Evolutionary conservation across 345 rosid species (phyloP).

Genomic region (Citrus sp.): DNA sequence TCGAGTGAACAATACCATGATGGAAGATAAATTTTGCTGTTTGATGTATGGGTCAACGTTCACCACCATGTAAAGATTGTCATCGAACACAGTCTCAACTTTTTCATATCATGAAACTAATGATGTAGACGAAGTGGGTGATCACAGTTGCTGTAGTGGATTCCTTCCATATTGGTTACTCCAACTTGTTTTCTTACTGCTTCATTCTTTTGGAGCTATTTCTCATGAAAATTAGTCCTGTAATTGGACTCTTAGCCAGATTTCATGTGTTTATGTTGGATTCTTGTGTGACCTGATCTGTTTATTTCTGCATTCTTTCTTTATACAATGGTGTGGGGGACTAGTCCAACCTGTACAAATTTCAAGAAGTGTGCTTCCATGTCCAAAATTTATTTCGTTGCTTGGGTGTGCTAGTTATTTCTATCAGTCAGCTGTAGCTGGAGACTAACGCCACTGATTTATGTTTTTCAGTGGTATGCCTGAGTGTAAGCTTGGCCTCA

Average conservation of each 20-base stretch:
- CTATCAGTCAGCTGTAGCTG: not conserved
- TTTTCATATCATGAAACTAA: not conserved
- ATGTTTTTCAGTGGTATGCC: constrained; percentile 82
- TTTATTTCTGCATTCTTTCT: not conserved
- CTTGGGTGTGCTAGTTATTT: constrained; percentile 3
- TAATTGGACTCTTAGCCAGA: not conserved
- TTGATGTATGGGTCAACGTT: not conserved
- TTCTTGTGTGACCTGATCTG: not conserved
- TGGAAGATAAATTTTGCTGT: not conserved
- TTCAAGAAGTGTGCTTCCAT: constrained; percentile 1
- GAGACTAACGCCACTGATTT: constrained; percentile 10
- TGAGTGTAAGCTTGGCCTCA: constrained; percentile 95
- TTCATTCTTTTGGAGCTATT: not conserved
- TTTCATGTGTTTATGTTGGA: not conserved
- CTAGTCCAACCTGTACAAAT: not conserved
- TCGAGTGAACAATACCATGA: not conserved
- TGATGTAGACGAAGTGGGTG: not conserved
- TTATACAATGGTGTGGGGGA: not conserved
- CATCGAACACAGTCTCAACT: not conserved
- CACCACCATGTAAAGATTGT: not conserved
- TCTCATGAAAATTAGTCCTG: not conserved
- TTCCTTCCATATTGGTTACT: not conserved
- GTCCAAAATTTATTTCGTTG: not conserved
- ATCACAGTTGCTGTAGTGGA: not conserved
- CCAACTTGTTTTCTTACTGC: constrained; percentile 1